These are phyloP conservation scores for Lolium perenne DNA, from an alignment of 176 grass and related monocot species.

Conservation along the genomic window DNA sequence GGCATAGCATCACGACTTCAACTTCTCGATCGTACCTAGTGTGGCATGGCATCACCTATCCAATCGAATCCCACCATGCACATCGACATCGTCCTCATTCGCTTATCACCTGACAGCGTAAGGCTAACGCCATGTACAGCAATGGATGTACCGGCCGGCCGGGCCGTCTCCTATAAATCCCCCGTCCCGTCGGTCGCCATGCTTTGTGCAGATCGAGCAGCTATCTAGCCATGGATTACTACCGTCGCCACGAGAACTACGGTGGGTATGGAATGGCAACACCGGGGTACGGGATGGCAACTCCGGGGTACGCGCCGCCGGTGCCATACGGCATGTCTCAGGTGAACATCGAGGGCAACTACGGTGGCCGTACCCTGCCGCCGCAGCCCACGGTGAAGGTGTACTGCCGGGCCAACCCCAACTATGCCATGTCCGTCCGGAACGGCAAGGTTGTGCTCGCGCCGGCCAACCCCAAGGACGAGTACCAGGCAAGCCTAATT, in stretches of 20 bases:
- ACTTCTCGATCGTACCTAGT: slow-evolving; percentile 6
- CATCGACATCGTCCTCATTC: background rate
- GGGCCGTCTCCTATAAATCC: slow-evolving; percentile 30
- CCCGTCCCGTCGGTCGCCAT: background rate
- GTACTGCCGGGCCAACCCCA: slow-evolving; percentile 69
- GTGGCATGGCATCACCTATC: slow-evolving; percentile 40
- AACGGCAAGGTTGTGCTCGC: slow-evolving; percentile 66
- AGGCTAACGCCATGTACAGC: slow-evolving; percentile 30
- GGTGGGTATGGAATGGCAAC: slow-evolving; percentile 42
- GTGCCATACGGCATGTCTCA: slow-evolving; percentile 62
- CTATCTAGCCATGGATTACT: slow-evolving; percentile 35
- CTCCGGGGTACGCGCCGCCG: slow-evolving; percentile 58
- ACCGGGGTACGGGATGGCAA: slow-evolving; percentile 44
- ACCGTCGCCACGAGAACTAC: background rate
- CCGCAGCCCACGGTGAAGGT: slow-evolving; percentile 77
- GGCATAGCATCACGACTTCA: background rate
- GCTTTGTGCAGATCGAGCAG: background rate
- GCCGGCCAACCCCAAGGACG: slow-evolving; percentile 69
- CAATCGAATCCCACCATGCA: slow-evolving; percentile 4
- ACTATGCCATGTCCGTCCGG: slow-evolving; percentile 56
- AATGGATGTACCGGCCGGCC: background rate
- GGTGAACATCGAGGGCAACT: slow-evolving; percentile 61
- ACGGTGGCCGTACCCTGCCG: slow-evolving; percentile 38
- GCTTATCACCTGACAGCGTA: slow-evolving; percentile 12
- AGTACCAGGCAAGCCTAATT: slow-evolving; percentile 41